These are phyloP conservation scores for Blastobotrys arbuscula DNA, from an alignment of 1,139 yeast species.

Conservation along the genomic window DNA sequence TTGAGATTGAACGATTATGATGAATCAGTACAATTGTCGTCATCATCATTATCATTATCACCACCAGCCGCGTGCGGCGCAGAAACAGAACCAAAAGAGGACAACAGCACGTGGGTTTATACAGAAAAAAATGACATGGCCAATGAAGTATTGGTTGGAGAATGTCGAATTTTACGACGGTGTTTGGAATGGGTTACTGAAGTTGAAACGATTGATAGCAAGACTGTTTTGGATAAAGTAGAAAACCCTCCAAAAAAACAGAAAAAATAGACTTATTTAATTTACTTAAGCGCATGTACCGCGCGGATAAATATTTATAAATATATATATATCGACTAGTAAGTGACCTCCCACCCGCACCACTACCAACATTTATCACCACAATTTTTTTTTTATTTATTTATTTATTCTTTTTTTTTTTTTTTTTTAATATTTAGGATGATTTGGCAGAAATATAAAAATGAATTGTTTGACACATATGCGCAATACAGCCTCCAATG, in stretches of 20 bases:
- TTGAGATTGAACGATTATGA: conserved; percentile 23
- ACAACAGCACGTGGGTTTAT: conserved; percentile 14
- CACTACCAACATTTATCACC: too few species aligned
- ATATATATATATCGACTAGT: background rate
- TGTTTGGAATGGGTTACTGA: conserved; percentile 20
- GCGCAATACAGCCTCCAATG: background rate
- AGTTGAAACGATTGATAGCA: conserved; percentile 9
- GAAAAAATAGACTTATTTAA: background rate
- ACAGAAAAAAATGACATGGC: conserved; percentile 25
- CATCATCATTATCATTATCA: background rate
- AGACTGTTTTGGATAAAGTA: conserved; percentile 13
- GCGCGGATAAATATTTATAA: background rate
- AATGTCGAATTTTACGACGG: conserved; percentile 22
- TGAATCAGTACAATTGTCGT: conserved; percentile 15
- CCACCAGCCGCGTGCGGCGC: background rate
- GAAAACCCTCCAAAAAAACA: conserved; percentile 8
- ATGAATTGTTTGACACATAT: conserved; percentile 4
- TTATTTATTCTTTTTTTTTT: background rate
- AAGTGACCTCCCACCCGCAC: background rate
- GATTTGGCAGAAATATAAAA: conserved; percentile 1
- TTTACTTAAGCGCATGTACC: background rate
- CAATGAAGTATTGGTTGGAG: conserved; percentile 25
- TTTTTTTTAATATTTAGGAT: too few species aligned
- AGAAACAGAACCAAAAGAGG: too few species aligned
- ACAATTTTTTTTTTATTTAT: background rate